phyloP scores from a whole-genome alignment of 768 basidiomycete genomes.

The Naganishia randhawae region DNA sequence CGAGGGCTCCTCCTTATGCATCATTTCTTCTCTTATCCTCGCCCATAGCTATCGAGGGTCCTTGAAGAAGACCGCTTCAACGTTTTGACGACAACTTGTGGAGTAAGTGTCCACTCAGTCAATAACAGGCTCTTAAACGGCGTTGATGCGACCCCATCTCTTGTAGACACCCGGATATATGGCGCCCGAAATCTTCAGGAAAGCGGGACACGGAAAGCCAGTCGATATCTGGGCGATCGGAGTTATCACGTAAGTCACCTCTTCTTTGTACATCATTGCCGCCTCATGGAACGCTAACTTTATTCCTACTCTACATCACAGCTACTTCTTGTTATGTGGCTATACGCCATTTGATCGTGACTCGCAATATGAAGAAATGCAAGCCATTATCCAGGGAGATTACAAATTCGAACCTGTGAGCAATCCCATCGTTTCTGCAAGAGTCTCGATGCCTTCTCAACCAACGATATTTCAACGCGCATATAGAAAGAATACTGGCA shows the following conservation, averaged over 20 bases:
- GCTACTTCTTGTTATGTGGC: conserved; percentile 82
- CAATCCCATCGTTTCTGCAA: conserved; percentile 18
- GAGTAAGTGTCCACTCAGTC: conserved; percentile 66
- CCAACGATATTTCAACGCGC: conserved; percentile 77
- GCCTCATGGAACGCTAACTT: background rate
- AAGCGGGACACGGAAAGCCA: conserved; percentile 90
- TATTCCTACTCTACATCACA: conserved; percentile 11
- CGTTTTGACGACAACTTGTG: conserved; percentile 89
- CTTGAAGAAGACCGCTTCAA: conserved; percentile 86
- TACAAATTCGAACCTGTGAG: conserved; percentile 78
- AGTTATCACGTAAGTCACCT: conserved; percentile 67
- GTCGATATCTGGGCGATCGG: conserved; percentile 98
- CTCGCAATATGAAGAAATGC: conserved; percentile 72
- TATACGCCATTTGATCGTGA: conserved; percentile 97
- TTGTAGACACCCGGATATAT: conserved; percentile 60
- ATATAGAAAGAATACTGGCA: conserved; percentile 53
- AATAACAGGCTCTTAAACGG: conserved; percentile 43
- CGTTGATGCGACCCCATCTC: background rate
- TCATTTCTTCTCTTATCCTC: background rate
- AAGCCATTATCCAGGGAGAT: conserved; percentile 88
- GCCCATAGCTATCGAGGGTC: conserved; percentile 58
- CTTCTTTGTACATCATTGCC: background rate
- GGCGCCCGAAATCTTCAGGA: conserved; percentile 94
- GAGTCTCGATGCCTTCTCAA: conserved; percentile 54
- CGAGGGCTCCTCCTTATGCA: background rate